Evolutionary conservation across 768 basidiomycete genomes (phyloP).

Genomic region (Boletus vinaceobasis): DNA sequence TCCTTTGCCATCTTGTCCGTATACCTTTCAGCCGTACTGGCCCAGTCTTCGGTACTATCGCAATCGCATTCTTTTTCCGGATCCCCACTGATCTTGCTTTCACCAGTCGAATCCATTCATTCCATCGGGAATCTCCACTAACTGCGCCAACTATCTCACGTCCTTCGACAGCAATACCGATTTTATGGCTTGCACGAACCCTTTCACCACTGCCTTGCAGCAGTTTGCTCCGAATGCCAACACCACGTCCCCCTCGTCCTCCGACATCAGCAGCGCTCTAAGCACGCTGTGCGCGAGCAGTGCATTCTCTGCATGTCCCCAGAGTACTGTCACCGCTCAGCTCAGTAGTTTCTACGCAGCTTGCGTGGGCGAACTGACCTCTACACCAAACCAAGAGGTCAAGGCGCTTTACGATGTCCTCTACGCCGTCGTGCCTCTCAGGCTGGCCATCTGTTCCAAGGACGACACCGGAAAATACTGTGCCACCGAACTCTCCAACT

Average conservation of each 20-base stretch:
- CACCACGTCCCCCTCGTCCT: slow-evolving; percentile 37
- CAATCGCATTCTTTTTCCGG: not conserved
- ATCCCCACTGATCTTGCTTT: slow-evolving; percentile 6
- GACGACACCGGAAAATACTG: slow-evolving; percentile 72
- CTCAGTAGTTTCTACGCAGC: slow-evolving; percentile 67
- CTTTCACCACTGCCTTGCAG: slow-evolving; percentile 58
- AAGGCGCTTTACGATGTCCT: slow-evolving; percentile 73
- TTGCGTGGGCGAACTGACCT: slow-evolving; percentile 71
- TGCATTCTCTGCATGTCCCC: slow-evolving; percentile 49
- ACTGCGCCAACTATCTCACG: slow-evolving; percentile 58
- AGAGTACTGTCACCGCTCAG: slow-evolving; percentile 52
- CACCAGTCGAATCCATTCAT: slow-evolving; percentile 50
- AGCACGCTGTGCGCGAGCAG: slow-evolving; percentile 49
- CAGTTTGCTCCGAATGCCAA: slow-evolving; percentile 47
- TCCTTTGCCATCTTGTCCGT: slow-evolving; percentile 51
- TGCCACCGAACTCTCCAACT: slow-evolving; percentile 43
- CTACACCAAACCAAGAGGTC: slow-evolving; percentile 46
- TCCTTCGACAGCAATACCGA: slow-evolving; percentile 57
- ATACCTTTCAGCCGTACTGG: slow-evolving; percentile 48
- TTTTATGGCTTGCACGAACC: slow-evolving; percentile 57
- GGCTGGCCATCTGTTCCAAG: slow-evolving; percentile 70
- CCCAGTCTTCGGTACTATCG: slow-evolving; percentile 44
- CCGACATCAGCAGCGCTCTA: slow-evolving; percentile 52
- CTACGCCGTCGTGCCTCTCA: slow-evolving; percentile 67
- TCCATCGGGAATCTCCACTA: slow-evolving; percentile 57